Evolutionary conservation across 441 rosid species (phyloP).

Genomic region (Erysimum cheiri): DNA sequence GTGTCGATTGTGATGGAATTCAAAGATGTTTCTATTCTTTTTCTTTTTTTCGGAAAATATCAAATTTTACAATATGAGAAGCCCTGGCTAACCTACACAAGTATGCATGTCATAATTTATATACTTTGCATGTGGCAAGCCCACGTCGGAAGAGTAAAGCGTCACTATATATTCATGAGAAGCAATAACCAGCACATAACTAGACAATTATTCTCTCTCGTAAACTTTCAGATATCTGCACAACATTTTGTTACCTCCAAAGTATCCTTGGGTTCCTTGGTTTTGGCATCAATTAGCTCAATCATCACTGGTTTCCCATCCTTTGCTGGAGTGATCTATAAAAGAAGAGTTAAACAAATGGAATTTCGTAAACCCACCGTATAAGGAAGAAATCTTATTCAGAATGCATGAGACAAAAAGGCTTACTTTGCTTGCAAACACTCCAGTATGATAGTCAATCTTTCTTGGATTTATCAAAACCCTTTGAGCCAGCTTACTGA

Average conservation of each 20-base stretch:
- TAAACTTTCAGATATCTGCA: background rate
- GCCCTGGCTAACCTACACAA: conserved; percentile 9
- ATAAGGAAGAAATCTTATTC: background rate
- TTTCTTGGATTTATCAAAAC: conserved; percentile 91
- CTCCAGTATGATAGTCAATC: conserved; percentile 92
- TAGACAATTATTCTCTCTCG: background rate
- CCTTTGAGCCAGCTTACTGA: conserved; percentile 95
- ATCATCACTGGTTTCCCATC: conserved; percentile 93
- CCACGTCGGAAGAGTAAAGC: background rate
- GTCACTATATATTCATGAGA: background rate
- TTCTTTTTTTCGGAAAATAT: conserved; percentile 5
- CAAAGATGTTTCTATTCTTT: background rate
- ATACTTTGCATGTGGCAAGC: background rate
- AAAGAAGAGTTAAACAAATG: background rate
- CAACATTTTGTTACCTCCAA: conserved; percentile 70
- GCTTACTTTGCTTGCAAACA: conserved; percentile 89
- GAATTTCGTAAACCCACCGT: background rate
- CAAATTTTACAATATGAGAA: background rate
- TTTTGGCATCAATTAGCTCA: conserved; percentile 97
- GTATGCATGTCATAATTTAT: background rate
- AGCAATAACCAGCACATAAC: background rate
- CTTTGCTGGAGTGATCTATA: conserved; percentile 87
- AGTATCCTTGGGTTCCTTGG: conserved; percentile 84
- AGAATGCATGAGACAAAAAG: conserved; percentile 6
- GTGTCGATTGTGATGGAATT: background rate